Evolutionary conservation across 805 yeast genomes (phyloP), one percentile per base, ranked within the genome.

Genomic region (Starmerella riodocensis): DNA sequence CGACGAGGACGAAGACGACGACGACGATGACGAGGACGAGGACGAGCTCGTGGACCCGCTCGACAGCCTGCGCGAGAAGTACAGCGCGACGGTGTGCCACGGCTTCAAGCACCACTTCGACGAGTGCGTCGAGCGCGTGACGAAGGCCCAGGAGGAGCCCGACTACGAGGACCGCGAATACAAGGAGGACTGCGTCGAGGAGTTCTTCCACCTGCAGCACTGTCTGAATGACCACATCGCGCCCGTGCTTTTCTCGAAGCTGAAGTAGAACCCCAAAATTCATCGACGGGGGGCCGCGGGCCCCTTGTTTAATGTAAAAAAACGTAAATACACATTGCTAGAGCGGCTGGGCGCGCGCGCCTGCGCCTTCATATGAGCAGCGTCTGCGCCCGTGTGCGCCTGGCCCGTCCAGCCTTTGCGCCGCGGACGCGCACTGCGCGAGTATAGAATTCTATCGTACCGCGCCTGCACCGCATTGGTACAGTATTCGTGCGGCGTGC

Each of bases 241-340:
- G 48, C 94, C 94, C 65, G 78, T 75, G 63, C 69, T 86, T 62
- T 83, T 86, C 70, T 66, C 73, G 69, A 81, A 78, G 66, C 75
- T 85, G 65, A 83, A 82, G 65, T 85, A 74, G 43, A 24, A 2
- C 11, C 13, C 9, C 67, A 60, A 72, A 88, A 91, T 97, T 67
- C 98, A 70, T 91, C 91, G 75, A 88, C 97, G 58, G 91, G 91
- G 95, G 91, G 91, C 74, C 97, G 91, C 70, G 88, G 97, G 73
- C n/a, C n/a, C n/a, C n/a, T n/a, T n/a, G n/a, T n/a, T n/a, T n/a
- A n/a, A n/a, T n/a, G n/a, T n/a, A n/a, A n/a, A n/a, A n/a, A n/a
- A n/a, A n/a, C n/a, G n/a, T n/a, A n/a, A n/a, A n/a, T n/a, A n/a
- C n/a, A n/a, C n/a, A n/a, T n/a, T n/a, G n/a, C n/a, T n/a, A n/a